A percentile compares a stretch with the other conserved stretches of the same genome.
These are phyloP conservation scores for Byssothecium circinans DNA, from an alignment of 2,329 filamentous ascomycete species.

Conservation along the genomic window DNA sequence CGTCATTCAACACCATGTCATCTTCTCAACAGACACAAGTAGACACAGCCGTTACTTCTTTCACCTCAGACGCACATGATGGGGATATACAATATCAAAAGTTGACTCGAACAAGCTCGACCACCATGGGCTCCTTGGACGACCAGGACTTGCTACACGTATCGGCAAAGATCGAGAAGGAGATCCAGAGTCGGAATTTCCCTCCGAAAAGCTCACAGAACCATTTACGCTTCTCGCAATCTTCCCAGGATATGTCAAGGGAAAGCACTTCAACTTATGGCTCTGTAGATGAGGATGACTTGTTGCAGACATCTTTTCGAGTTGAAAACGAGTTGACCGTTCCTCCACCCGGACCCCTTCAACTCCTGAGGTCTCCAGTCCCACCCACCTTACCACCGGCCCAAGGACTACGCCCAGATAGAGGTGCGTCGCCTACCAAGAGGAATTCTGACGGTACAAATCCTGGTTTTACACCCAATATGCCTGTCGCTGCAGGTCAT, in stretches of 20 bases:
- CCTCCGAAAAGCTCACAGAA: too few relatives aligned
- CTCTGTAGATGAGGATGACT: conserved; percentile 25
- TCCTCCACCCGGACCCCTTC: not conserved
- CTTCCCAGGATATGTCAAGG: conserved; percentile 15
- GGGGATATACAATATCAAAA: conserved; percentile 11
- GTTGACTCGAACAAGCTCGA: conserved; percentile 21
- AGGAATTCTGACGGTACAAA: not conserved
- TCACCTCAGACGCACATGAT: conserved; percentile 20
- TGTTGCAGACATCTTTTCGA: conserved; percentile 15
- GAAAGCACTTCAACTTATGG: conserved; percentile 31
- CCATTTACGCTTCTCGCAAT: conserved; percentile 1
- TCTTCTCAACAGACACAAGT: conserved; percentile 28
- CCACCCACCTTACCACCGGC: not conserved
- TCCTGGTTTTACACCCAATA: not conserved
- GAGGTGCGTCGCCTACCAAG: not conserved
- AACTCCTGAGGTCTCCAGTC: not conserved
- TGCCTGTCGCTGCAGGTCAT: too few relatives aligned
- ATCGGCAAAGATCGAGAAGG: conserved; percentile 8
- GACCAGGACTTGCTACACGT: conserved; percentile 16
- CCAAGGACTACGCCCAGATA: not conserved
- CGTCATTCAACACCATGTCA: conserved; percentile 24
- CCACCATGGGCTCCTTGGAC: conserved; percentile 21
- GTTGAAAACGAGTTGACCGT: conserved; percentile 11
- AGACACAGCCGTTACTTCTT: conserved; percentile 21
- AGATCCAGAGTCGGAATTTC: conserved; percentile 3